Evolutionary conservation across 331 rosid species (phyloP), one percentile per base, ranked within the genome.

Genomic region (Malus hybrid): DNA sequence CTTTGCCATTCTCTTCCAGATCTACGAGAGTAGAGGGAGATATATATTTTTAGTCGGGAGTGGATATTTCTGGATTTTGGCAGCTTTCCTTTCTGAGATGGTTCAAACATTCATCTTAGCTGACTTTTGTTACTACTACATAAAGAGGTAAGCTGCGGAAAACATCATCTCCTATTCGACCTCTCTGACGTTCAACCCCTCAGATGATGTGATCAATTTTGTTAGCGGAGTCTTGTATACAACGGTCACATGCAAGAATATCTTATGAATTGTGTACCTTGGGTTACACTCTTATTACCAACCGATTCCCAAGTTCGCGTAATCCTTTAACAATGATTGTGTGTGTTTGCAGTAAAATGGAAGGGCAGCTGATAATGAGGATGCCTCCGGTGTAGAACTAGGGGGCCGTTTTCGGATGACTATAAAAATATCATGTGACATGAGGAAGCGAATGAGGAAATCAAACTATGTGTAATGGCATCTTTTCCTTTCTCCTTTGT

Each of bases 51-150:
- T 86, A 15, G 0, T 69, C 22, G 91, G 91, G 16, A 52, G 71
- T 46, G 90, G 90, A 18, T 81, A 91, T 77, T 42, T 86, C 12
- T 93, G 97, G 98, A 65, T 85, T 73, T 6, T 78, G 29, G 71
- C 87, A 2, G 91, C 87, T 56, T 85, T 90, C 65, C 1, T 90
- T 0, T 27, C 90, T 1, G 97, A 91, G 71, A 65, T 91, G 73
- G 80, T 93, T 64, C 97, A 90, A 62, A 87, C 97, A 0, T 90
- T 87, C 80, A 88, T 93, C 81, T 80, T 93, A 75, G 87, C 93
- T 0, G 98, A 93, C 79, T 93, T 93, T 59, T 91, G 97, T 52
- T 93, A 87, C 86, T 93, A 88, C 78, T 93, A 93, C 76, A 64
- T 85, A 4, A 87, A 90, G 80, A 87, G 97, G 97, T 91, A 77